These are phyloP conservation scores for Dendrocalamus latiflorus DNA, from an alignment of 202 grass and related monocot species.

Conservation along the genomic window DNA sequence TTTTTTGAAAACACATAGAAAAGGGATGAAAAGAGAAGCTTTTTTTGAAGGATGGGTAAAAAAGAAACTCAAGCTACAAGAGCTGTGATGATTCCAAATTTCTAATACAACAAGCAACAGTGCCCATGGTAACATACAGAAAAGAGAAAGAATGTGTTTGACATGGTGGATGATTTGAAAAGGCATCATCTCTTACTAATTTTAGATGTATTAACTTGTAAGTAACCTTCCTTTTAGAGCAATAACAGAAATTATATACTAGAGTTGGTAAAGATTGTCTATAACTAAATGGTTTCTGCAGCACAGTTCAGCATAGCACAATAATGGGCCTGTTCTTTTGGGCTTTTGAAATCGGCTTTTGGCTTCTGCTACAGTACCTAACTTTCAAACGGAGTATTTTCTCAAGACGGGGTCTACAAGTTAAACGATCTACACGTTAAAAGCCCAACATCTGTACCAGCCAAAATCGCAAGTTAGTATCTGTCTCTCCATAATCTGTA, in stretches of 20 bases:
- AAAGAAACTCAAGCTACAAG: neutral
- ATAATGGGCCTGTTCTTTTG: too few relatives aligned
- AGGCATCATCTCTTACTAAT: neutral
- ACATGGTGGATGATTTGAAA: neutral
- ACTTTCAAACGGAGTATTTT: too few relatives aligned
- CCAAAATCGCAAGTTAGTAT: too few relatives aligned
- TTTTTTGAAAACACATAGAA: neutral
- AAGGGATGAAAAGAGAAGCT: neutral
- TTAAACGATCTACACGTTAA: too few relatives aligned
- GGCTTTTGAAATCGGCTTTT: too few relatives aligned
- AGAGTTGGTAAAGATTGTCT: neutral
- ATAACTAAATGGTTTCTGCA: neutral
- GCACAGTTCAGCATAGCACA: neutral
- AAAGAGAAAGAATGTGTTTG: neutral
- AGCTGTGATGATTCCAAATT: neutral
- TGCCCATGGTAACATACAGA: slow-evolving; percentile 7
- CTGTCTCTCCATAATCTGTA: too few relatives aligned
- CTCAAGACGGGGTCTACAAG: too few relatives aligned
- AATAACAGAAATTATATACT: neutral
- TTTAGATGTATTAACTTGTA: neutral
- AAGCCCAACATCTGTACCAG: too few relatives aligned
- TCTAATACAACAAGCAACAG: slow-evolving; percentile 7
- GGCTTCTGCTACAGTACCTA: too few relatives aligned
- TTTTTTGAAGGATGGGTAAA: neutral
- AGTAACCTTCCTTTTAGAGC: neutral